These are phyloP conservation scores for Komagataella kurtzmanii DNA, from an alignment of 805 yeast genomes.

Conservation along the genomic window DNA sequence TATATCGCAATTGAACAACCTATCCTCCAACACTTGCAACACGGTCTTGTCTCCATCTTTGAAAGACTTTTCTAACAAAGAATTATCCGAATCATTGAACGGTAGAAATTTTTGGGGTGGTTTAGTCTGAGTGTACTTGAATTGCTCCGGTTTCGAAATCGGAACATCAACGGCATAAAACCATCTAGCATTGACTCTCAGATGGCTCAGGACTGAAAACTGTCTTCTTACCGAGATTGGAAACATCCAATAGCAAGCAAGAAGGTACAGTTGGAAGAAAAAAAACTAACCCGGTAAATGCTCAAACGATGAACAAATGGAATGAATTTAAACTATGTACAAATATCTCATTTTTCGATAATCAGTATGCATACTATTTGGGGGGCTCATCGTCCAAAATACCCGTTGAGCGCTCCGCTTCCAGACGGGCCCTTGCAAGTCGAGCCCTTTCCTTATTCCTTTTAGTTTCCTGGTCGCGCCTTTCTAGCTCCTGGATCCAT, in stretches of 20 bases:
- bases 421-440: constrained; percentile 23
- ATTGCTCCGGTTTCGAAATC: constrained; percentile 47
- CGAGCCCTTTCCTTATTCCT: constrained; percentile 59
- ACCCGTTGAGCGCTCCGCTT: background rate
- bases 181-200: constrained; percentile 34
- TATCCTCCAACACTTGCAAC: constrained; percentile 71
- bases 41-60: constrained; percentile 9
- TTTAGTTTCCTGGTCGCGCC: constrained; percentile 67
- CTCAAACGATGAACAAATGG: background rate
- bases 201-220: background rate
- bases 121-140: constrained; percentile 33
- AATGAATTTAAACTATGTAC: background rate
- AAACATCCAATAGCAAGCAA: background rate
- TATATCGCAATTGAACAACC: constrained; percentile 61
- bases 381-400: background rate
- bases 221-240: background rate
- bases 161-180: constrained; percentile 79
- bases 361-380: background rate
- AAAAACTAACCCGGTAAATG: background rate
- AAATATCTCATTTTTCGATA: too few relatives aligned
- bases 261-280: background rate
- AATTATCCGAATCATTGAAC: constrained; percentile 52
- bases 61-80: constrained; percentile 40
- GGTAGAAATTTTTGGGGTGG: constrained; percentile 51
- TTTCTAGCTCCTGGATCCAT: constrained; percentile 85